Base-by-base conservation (phyloP, 2,329 filamentous ascomycete species). In the Cytospora mali region DNA sequence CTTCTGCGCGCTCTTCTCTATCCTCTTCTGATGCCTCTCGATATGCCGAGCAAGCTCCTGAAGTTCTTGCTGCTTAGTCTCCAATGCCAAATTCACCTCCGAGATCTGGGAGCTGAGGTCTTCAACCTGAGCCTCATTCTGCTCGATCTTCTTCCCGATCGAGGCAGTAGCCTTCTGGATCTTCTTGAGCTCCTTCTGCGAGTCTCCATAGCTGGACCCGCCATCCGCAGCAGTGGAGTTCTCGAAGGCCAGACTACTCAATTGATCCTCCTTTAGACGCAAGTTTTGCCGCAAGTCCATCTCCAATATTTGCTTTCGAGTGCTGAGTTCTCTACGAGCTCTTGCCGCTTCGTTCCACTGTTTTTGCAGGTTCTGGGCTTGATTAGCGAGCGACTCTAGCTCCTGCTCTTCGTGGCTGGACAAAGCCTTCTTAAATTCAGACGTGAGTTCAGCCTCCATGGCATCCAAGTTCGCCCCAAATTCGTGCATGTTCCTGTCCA, bases 341-440 rank as follows among this genome's bases (percentile, higher is more conserved):
- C 83, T 85, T 70, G 90, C 92, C 52, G 93, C 75, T 61, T 92
- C 88, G 55, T 90, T 89, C 78, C 92, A 90, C 70, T 93, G 85
- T 67, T 86, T 88, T 66, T 91, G 87, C 51, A 98, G 77, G 49
- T 89, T 86, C 70, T 93, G 90, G 7, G 92, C 87, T 14, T 83
- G 83, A 5, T 79, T 78, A 62, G 86, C 89, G 11, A 96, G 83
- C 35, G 81, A 81, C 65, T 95, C 89, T 4, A 99, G 81, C 70
- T 91, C 88, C 48, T 82, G 80, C 75, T 98, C 94, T 75, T 99
- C 96, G n/a, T 88, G 85, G 9, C 84, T 79, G 11, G 89, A 90
- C 55, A 99, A 81, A 14, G 90, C 90, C 76, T 97, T 97, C 79
- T 96, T 96, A 79, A 98, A 99, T 27, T 96, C 90, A 0, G 92